phyloP scores from a whole-genome alignment of 2,329 filamentous ascomycete genomes.

The Ophiostoma sp. region DNA sequence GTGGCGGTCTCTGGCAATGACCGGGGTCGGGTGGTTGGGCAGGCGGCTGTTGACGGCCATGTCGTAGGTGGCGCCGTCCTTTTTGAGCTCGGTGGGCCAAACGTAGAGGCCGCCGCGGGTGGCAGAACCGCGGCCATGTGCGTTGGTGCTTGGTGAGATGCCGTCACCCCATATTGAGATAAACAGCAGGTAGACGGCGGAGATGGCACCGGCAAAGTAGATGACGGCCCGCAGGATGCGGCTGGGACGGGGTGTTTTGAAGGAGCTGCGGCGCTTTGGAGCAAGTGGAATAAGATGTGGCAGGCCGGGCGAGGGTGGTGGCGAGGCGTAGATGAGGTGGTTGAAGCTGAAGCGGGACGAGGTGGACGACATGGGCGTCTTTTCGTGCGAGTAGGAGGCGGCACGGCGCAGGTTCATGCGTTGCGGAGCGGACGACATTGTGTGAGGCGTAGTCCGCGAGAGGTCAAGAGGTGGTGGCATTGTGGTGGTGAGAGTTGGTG shows the following conservation, averaged over 20 bases:
- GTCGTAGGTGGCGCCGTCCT: slow-evolving; percentile 52
- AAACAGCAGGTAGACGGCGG: slow-evolving; percentile 48
- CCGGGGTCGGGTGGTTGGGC: slow-evolving; percentile 67
- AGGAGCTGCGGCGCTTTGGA: slow-evolving; percentile 53
- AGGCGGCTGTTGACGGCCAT: slow-evolving; percentile 61
- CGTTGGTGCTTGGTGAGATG: neutral
- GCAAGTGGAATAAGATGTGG: slow-evolving; percentile 53
- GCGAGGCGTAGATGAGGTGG: slow-evolving; percentile 60
- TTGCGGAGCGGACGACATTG: slow-evolving; percentile 50
- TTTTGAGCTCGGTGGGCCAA: slow-evolving; percentile 39
- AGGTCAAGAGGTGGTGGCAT: slow-evolving; percentile 48
- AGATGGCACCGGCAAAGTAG: slow-evolving; percentile 47
- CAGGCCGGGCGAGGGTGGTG: slow-evolving; percentile 64
- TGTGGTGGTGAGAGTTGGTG: neutral
- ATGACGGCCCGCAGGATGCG: slow-evolving; percentile 53
- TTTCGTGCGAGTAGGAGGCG: slow-evolving; percentile 54
- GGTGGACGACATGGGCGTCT: slow-evolving; percentile 52
- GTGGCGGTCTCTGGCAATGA: slow-evolving; percentile 61
- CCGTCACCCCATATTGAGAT: slow-evolving; percentile 31
- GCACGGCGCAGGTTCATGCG: slow-evolving; percentile 55
- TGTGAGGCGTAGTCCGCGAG: slow-evolving; percentile 36
- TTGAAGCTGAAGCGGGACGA: slow-evolving; percentile 62
- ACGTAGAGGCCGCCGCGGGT: slow-evolving; percentile 29
- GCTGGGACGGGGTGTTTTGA: slow-evolving; percentile 51
- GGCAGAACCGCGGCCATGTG: neutral